Base-by-base conservation (phyloP, 139 green algal species). In the Desmodesmus armatus region DNA sequence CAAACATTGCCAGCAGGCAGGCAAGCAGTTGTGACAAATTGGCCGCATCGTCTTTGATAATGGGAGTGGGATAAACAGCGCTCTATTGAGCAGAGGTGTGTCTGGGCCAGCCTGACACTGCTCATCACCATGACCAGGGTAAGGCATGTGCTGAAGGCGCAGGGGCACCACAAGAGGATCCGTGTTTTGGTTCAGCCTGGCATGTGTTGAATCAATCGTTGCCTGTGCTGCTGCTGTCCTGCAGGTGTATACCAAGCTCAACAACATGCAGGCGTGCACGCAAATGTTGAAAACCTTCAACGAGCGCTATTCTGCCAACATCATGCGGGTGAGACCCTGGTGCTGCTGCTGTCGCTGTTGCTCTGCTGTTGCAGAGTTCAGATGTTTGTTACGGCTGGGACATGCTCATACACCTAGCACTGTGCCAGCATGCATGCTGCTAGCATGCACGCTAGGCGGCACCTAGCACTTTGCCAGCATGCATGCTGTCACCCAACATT, bases 251-350 rank as follows among this genome's bases (percentile, higher is more conserved):
- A 82, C 72, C 55, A 53, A 55, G 53, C 40, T 82, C 27, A 82
- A 82, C 53, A 82, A 82, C 60, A 55, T 82, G 21, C 76, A 82
- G 27, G 76, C 55, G 7, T 82, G 76, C 76, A 82, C 55, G 19
- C 76, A 82, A 33, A 55, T 82, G 53, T 25, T 82, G 3, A 72
- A 72, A 35, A 82, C 71, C 76, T 82, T 82, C 76, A 82, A 82
- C 55, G 55, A 82, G 39, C 71, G 72, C 76, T 82, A 82, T 55
- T 72, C 76, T 15, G 76, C 55, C 11, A 55, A 71, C 23, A 55
- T 82, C 35, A 40, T 82, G 37, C 76, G 72, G 76, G 76, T 82
- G 37, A 53, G 35, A 55, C 7, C 9, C 9, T 7, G 13, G 47
- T 55, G 47, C 51, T 62, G 1, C 51, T 62, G 51, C 51, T 27